Evolutionary conservation across 345 rosid genomes (phyloP).

Genomic region (Firmiana major): DNA sequence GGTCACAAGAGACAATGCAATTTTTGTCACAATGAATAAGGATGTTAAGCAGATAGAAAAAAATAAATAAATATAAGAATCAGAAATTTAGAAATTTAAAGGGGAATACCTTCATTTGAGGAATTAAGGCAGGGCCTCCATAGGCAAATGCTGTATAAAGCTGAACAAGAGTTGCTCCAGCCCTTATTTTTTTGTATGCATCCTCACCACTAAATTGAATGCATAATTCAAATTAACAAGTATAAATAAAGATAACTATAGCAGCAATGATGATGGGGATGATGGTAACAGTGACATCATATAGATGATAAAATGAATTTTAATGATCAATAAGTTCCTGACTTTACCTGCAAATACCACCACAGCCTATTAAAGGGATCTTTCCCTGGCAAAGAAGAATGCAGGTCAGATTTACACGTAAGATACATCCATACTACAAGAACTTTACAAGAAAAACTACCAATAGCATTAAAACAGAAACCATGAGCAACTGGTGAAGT

Average conservation of each 20-base stretch:
- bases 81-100: background rate
- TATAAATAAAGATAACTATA: background rate
- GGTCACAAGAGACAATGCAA: background rate
- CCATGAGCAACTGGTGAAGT: background rate
- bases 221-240: background rate
- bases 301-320: background rate
- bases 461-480: background rate
- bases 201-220: conserved; percentile 78
- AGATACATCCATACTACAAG: background rate
- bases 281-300: background rate
- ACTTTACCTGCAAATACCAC: conserved; percentile 83
- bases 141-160: conserved; percentile 91
- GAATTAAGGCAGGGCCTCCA: conserved; percentile 96
- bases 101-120: conserved; percentile 68
- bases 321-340: background rate
- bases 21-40: background rate
- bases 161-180: conserved; percentile 97
- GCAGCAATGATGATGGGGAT: background rate
- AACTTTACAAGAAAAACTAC: background rate
- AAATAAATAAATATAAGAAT: background rate
- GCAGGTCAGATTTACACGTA: conserved; percentile 4
- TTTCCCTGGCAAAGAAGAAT: conserved; percentile 58
- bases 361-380: conserved; percentile 89
- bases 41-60: background rate
- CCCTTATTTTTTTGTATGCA: conserved; percentile 88